Evolutionary conservation across 345 rosid species (phyloP).

Genomic region (Citrus medica): DNA sequence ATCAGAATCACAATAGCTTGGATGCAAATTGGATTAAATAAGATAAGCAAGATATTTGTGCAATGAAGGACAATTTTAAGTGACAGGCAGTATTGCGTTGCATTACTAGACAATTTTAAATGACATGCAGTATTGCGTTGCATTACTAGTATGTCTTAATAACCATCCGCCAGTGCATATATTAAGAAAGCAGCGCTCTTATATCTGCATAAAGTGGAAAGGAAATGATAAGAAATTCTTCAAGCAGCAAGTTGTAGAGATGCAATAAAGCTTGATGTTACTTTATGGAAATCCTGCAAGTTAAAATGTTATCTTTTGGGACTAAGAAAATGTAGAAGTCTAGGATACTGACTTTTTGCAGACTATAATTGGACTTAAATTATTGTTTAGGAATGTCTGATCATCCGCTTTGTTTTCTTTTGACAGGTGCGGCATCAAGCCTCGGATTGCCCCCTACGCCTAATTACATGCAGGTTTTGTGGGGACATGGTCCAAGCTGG

Average conservation of each 20-base stretch:
- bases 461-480: slow-evolving; percentile 77
- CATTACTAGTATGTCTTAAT: background rate
- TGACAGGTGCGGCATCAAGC: slow-evolving; percentile 80
- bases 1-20: background rate
- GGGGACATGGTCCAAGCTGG: slow-evolving; percentile 98
- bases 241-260: background rate
- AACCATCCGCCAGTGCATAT: too few species aligned
- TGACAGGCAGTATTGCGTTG: background rate
- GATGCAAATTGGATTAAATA: background rate
- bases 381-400: background rate
- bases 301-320: background rate
- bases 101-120: background rate
- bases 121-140: background rate
- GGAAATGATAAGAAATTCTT: background rate
- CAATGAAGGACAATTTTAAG: background rate
- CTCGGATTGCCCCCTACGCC: slow-evolving; percentile 62
- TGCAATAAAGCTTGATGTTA: too few species aligned
- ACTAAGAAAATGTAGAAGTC: background rate
- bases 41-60: too few species aligned
- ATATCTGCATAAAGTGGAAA: background rate
- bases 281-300: background rate
- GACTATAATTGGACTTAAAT: background rate
- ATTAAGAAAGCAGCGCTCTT: background rate
- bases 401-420: background rate
- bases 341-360: background rate